Percentiles rank a stretch among this genome's conserved stretches.
Conservation (phyloP, 345 rosid species). For the Odontarrhena argentea region DNA sequence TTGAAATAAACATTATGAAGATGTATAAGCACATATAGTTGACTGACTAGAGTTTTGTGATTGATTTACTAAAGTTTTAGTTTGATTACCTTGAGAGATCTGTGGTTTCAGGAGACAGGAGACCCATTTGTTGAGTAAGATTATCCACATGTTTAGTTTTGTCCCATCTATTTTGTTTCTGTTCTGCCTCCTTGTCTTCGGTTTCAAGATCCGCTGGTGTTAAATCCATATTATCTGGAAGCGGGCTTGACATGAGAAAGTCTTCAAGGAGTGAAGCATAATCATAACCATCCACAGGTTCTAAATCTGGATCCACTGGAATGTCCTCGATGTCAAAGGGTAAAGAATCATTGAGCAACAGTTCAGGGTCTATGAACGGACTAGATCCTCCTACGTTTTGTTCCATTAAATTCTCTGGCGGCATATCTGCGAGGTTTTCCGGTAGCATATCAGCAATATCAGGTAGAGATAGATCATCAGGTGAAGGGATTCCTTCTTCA, state of each 20-base stretch:
- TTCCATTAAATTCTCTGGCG: constrained; percentile 48
- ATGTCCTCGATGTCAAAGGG: constrained; percentile 61
- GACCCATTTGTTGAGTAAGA: constrained; percentile 87
- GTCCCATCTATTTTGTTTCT: constrained; percentile 53
- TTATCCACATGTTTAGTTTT: constrained; percentile 59
- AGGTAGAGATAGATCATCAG: constrained; percentile 52
- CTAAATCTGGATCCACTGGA: constrained; percentile 64
- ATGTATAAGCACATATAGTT: constrained; percentile 4
- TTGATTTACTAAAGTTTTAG: background rate
- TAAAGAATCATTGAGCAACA: constrained; percentile 47
- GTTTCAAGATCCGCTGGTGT: constrained; percentile 45
- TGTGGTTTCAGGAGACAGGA: constrained; percentile 59
- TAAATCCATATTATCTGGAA: constrained; percentile 62
- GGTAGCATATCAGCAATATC: constrained; percentile 56
- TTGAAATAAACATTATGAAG: background rate
- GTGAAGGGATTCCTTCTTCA: constrained; percentile 51
- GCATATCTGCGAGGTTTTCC: constrained; percentile 48
- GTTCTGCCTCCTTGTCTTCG: constrained; percentile 43
- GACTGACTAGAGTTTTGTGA: background rate
- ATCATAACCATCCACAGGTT: constrained; percentile 46
- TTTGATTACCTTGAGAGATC: constrained; percentile 37
- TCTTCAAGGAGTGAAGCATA: constrained; percentile 62
- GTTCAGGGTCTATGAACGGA: constrained; percentile 53
- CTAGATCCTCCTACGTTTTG: constrained; percentile 44
- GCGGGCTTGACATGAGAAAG: constrained; percentile 54